Base-by-base conservation (phyloP, 2,329 filamentous ascomycete genomes). In the Pseudopyricularia javanii region DNA sequence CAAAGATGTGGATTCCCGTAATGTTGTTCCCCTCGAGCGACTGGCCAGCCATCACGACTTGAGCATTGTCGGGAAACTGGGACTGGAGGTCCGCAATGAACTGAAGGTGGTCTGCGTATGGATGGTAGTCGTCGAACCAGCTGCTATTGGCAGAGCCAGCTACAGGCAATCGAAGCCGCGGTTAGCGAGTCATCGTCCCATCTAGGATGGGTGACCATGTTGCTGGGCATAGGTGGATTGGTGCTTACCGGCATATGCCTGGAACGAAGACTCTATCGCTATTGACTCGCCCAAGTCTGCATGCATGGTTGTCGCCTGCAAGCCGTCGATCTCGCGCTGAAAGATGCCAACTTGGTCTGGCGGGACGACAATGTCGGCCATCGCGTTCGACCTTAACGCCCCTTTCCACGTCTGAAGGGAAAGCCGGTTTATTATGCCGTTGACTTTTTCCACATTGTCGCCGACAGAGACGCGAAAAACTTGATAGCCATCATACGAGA, bases 1-100 rank as follows among this genome's bases (percentile, higher is more conserved):
- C 76, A 66, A 70, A 78, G 54, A 79, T 67, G 59, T 78, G 75
- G 45, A 79, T 69, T 17, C 82, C 86, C 17, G 79, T 78, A 26
- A 90, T 86, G 53, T 65, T 55, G 20, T 72, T 66, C 1, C 73
- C 73, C 52, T 74, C 61, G 22, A 68, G 66, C 7, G 74, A 76
- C 7, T 60, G 64, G 4, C 76, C 76, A 6, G 68, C 63, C 15
- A 64, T 66, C 37, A 78, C 66, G 45, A 77, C 68, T 59, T 76
- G 71, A 12, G 75, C 70, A 55, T 75, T 72, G 4, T 62, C 56
- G 3, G 75, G 67, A 58, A 74, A 73, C 3, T 65, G 59, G 1
- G 66, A 64, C 28, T 71, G 68, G 11, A 81, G 63, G 54, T 74
- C 70, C 3, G 66, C 64, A 58, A 76, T 67, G 59, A 71, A 80